Percentiles rank a stretch among this genome's conserved stretches.
Evolutionary conservation across 108 stramenopile species (phyloP).

Genomic region (Seminavis robusta): DNA sequence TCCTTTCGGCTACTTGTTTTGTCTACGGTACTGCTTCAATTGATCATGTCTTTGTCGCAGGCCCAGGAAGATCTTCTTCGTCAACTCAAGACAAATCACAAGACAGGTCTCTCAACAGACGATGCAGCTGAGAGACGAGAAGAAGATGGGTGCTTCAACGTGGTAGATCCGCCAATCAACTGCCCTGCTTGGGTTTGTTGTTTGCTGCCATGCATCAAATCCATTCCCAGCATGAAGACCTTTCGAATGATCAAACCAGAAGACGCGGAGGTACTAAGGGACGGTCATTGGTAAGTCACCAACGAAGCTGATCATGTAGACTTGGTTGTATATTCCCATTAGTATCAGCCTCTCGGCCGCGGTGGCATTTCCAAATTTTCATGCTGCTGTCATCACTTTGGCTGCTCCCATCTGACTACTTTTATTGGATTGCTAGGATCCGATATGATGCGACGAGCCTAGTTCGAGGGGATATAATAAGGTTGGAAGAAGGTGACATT

Average conservation of each 20-base stretch:
- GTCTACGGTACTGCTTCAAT: background rate
- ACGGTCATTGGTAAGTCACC: conserved; percentile 71
- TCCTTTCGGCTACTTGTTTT: no score
- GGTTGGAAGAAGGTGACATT: conserved; percentile 76
- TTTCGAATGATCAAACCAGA: conserved; percentile 68
- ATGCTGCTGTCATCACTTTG: no score
- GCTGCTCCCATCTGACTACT: no score
- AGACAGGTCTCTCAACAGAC: conserved; percentile 50
- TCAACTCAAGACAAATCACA: conserved; percentile 14
- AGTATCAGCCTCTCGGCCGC: no score
- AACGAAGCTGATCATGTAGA: no score
- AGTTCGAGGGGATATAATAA: conserved; percentile 71
- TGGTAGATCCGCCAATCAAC: conserved; percentile 60
- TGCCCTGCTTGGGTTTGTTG: conserved; percentile 82
- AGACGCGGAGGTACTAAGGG: conserved; percentile 79
- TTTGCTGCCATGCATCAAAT: conserved; percentile 81
- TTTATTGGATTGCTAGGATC: no score
- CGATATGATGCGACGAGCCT: conserved; percentile 79
- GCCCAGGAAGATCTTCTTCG: conserved; percentile 30
- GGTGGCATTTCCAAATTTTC: no score
- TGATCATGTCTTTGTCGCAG: conserved; percentile 26
- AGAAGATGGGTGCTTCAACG: conserved; percentile 43
- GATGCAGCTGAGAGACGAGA: conserved; percentile 59
- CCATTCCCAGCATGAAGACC: conserved; percentile 73
- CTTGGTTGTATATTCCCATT: no score